phyloP scores from a whole-genome alignment of 257 asterid genomes.

The Plantago ovata region DNA sequence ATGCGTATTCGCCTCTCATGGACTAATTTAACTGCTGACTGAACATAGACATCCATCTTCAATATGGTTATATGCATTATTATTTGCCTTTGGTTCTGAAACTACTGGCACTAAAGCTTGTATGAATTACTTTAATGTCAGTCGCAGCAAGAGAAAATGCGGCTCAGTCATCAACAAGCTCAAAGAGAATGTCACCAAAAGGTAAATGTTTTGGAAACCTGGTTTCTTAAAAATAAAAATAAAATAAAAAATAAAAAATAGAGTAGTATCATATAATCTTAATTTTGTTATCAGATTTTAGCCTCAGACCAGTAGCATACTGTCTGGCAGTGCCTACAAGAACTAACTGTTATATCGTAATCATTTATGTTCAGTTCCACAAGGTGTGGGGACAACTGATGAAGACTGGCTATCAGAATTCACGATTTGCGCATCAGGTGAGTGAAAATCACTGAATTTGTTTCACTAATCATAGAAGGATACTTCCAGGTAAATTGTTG shows the following conservation, averaged over 20 bases:
- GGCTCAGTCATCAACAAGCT: constrained; percentile 67
- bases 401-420: constrained; percentile 96
- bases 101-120: not conserved
- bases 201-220: constrained; percentile 34
- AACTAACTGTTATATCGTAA: not conserved
- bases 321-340: not conserved
- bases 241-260: too few species aligned
- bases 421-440: constrained; percentile 99
- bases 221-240: not conserved
- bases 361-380: constrained; percentile 68
- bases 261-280: too few species aligned
- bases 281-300: not conserved
- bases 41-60: not conserved
- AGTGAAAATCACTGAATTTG: not conserved
- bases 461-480: not conserved
- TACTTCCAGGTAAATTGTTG: not conserved
- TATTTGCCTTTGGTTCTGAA: constrained; percentile 4
- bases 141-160: constrained; percentile 61
- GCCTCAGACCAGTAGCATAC: not conserved
- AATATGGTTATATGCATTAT: not conserved
- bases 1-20: not conserved
- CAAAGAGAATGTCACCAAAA: constrained; percentile 73
- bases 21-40: constrained; percentile 7
- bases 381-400: constrained; percentile 95
- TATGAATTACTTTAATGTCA: constrained; percentile 21